These are phyloP conservation scores for Cytospora chrysosperma DNA, from an alignment of 2,329 filamentous ascomycete genomes.

Conservation along the genomic window DNA sequence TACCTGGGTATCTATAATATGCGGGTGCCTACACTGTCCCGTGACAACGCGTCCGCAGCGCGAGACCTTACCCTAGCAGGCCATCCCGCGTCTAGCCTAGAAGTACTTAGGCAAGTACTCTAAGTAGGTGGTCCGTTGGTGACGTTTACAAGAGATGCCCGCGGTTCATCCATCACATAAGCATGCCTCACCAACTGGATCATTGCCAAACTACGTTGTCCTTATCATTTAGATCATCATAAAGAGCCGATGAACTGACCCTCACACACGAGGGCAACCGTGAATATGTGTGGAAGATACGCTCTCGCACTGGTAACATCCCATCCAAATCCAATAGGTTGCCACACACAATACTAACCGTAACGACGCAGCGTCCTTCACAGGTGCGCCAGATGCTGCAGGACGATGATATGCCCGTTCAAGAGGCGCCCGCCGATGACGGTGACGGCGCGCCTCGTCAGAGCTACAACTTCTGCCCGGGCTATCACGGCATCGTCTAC, in stretches of 20 bases:
- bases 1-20: not conserved
- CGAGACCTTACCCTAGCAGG: constrained; percentile 10
- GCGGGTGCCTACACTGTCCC: not conserved
- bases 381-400: constrained; percentile 73
- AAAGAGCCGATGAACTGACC: not conserved
- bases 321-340: not conserved
- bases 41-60: constrained; percentile 14
- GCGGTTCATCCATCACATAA: not conserved
- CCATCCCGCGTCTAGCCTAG: not conserved
- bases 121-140: not conserved
- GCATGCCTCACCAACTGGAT: not conserved
- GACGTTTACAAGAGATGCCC: not conserved
- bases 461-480: constrained; percentile 91
- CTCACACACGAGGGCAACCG: not conserved
- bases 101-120: no score
- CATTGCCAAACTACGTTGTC: not conserved
- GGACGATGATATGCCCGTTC: constrained; percentile 70
- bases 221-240: not conserved
- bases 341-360: not conserved
- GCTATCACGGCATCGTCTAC: constrained; percentile 82
- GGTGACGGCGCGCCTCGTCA: constrained; percentile 60
- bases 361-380: constrained; percentile 63
- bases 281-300: constrained; percentile 39
- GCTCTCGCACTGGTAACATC: constrained; percentile 37
- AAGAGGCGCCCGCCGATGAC: constrained; percentile 71